phyloP scores from a whole-genome alignment of 306 rosid species.

The Astragalus membranaceus region DNA sequence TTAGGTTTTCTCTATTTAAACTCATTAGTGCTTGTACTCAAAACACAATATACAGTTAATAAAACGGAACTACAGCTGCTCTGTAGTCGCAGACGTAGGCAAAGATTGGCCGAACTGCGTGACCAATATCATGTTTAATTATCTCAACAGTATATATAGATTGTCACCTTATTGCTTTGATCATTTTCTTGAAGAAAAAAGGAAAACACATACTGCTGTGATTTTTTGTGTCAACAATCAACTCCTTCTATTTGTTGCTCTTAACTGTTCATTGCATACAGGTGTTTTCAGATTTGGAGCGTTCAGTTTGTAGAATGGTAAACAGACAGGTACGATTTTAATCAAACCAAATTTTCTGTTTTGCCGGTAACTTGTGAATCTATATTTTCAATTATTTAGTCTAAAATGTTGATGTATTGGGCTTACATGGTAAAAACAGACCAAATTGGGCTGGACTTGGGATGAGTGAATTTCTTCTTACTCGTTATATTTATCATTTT shows the following conservation, averaged over 20 bases:
- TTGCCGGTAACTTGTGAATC: not conserved
- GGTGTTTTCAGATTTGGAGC: conserved; percentile 96
- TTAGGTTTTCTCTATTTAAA: too few species aligned
- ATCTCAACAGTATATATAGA: conserved; percentile 3
- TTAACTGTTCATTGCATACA: conserved; percentile 39
- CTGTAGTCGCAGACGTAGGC: too few species aligned
- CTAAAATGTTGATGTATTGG: too few species aligned
- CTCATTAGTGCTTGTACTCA: too few species aligned
- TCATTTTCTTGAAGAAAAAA: not conserved
- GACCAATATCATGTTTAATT: too few species aligned
- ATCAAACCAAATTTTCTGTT: not conserved
- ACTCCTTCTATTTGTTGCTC: conserved; percentile 10
- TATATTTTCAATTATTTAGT: not conserved
- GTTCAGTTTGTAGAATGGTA: conserved; percentile 93
- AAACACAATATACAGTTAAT: too few species aligned
- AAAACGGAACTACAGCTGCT: too few species aligned
- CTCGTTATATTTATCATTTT: too few species aligned
- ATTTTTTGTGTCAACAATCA: not conserved
- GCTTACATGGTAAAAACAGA: too few species aligned
- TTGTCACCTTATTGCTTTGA: conserved; percentile 14
- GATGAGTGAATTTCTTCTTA: too few species aligned
- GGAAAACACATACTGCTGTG: not conserved
- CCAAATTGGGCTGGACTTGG: too few species aligned
- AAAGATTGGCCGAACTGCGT: too few species aligned
- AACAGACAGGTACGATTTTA: conserved; percentile 64